Percentiles rank a stretch among this genome's conserved stretches.
phyloP scores from a whole-genome alignment of 106 monocot genomes.

The Chionographis japonica region DNA sequence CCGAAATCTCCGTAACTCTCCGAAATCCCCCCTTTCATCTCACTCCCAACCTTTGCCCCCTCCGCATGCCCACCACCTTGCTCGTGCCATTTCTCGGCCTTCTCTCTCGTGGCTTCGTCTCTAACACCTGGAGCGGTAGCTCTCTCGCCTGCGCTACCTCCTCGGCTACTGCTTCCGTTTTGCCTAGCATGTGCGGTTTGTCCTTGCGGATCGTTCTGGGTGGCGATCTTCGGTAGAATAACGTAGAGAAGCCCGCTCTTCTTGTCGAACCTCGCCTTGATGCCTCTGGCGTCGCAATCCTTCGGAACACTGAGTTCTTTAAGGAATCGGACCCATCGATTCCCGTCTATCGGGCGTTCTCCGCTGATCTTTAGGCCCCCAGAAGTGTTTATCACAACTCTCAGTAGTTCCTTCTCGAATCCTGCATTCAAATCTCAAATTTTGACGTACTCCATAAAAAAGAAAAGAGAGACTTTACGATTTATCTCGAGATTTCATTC shows the following conservation, averaged over 20 bases:
- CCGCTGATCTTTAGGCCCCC: constrained; percentile 42
- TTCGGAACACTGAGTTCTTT: constrained; percentile 16
- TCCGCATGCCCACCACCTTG: too few species aligned
- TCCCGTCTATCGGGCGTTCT: constrained; percentile 21
- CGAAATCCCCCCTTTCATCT: too few species aligned
- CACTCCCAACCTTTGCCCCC: too few species aligned
- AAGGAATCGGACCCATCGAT: constrained; percentile 29
- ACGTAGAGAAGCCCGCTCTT: constrained; percentile 23
- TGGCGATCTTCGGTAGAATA: constrained; percentile 9
- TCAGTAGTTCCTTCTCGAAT: constrained; percentile 43
- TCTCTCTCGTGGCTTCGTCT: too few species aligned
- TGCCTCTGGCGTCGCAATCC: constrained; percentile 3
- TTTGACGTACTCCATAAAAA: background rate
- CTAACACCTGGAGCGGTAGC: too few species aligned
- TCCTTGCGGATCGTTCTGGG: background rate
- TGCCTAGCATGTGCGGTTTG: too few species aligned
- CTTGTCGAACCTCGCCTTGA: constrained; percentile 41
- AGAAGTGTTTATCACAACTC: constrained; percentile 20
- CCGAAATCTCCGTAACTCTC: too few species aligned
- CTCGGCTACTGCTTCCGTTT: too few species aligned
- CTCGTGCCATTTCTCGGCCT: too few species aligned
- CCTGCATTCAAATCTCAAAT: constrained; percentile 8
- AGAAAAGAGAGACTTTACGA: background rate
- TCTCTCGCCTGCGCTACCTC: too few species aligned
- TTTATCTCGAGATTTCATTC: background rate